These are phyloP conservation scores for Chlorociboria aeruginascens DNA, from an alignment of 495 filamentous ascomycete genomes.

Conservation along the genomic window DNA sequence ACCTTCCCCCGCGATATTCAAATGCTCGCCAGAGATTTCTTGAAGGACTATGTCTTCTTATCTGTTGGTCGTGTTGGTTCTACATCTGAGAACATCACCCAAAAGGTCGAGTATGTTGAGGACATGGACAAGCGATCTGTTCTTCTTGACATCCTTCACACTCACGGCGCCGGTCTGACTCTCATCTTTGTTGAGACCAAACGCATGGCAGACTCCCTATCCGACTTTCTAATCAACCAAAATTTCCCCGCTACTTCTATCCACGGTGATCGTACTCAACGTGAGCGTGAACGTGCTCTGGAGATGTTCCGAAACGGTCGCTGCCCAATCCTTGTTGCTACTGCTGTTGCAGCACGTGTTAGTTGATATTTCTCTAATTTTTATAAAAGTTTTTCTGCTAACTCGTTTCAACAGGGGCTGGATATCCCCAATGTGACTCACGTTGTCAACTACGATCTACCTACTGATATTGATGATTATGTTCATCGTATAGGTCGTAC, in stretches of 20 bases:
- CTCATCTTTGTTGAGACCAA: conserved; percentile 99
- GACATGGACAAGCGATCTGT: conserved; percentile 96
- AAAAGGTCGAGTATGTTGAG: conserved; percentile 97
- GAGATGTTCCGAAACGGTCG: conserved; percentile 94
- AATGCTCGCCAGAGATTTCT: conserved; percentile 94
- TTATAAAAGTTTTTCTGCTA: conserved; percentile 2
- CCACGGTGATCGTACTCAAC: conserved; percentile 95
- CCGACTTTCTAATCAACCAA: conserved; percentile 96
- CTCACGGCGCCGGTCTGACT: conserved; percentile 80
- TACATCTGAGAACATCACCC: conserved; percentile 99
- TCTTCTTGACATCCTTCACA: conserved; percentile 92
- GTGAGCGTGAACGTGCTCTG: conserved; percentile 93
- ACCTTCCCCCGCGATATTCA: conserved; percentile 98
- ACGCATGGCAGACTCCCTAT: conserved; percentile 96
- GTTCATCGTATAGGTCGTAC: conserved; percentile 99
- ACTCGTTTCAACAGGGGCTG: conserved; percentile 33
- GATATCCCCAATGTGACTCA: conserved; percentile 98
- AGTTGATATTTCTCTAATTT: conserved; percentile 7
- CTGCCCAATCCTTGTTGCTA: conserved; percentile 93
- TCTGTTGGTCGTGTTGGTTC: conserved; percentile 98
- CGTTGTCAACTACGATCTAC: conserved; percentile 98
- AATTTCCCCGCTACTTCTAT: conserved; percentile 98
- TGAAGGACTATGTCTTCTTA: conserved; percentile 97
- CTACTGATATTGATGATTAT: conserved; percentile 98
- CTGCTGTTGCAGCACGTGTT: conserved; percentile 81